Percentiles rank a stretch among this genome's conserved stretches.
Evolutionary conservation across 306 rosid genomes (phyloP).

Genomic region (Acmispon strigosus): DNA sequence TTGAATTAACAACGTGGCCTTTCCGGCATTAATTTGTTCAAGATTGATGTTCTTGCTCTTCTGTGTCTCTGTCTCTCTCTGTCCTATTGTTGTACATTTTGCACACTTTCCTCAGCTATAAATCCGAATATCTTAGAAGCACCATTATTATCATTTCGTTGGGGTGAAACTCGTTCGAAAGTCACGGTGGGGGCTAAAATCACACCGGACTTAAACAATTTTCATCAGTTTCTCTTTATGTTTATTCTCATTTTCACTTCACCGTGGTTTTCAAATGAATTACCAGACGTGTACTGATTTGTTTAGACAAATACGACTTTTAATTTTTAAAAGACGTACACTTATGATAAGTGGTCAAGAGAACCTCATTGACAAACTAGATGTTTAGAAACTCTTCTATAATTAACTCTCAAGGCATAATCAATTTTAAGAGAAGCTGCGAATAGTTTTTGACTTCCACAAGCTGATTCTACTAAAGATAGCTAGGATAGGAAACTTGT

Average conservation of each 20-base stretch:
- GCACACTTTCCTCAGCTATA: conserved; percentile 11
- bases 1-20: conserved; percentile 4
- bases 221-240: too few relatives aligned
- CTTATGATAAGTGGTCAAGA: background rate
- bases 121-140: conserved; percentile 5
- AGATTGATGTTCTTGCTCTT: background rate
- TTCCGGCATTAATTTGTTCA: conserved; percentile 15
- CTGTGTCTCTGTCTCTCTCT: background rate
- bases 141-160: conserved; percentile 1
- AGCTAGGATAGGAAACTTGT: background rate
- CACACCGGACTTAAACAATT: too few relatives aligned
- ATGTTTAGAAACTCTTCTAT: background rate
- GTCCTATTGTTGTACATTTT: background rate
- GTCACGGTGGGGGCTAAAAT: too few relatives aligned
- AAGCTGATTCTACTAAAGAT: too few relatives aligned
- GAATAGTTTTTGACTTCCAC: too few relatives aligned
- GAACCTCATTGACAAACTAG: conserved; percentile 1
- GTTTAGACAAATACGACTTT: background rate
- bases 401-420: too few relatives aligned
- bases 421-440: too few relatives aligned
- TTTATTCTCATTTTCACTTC: too few relatives aligned
- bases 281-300: background rate
- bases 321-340: conserved; percentile 9
- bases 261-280: too few relatives aligned
- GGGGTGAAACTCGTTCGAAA: background rate